Percentiles rank a stretch among this genome's conserved stretches.
These are phyloP conservation scores for Tubosaeta sp. DNA, from an alignment of 768 basidiomycete genomes.

Conservation along the genomic window DNA sequence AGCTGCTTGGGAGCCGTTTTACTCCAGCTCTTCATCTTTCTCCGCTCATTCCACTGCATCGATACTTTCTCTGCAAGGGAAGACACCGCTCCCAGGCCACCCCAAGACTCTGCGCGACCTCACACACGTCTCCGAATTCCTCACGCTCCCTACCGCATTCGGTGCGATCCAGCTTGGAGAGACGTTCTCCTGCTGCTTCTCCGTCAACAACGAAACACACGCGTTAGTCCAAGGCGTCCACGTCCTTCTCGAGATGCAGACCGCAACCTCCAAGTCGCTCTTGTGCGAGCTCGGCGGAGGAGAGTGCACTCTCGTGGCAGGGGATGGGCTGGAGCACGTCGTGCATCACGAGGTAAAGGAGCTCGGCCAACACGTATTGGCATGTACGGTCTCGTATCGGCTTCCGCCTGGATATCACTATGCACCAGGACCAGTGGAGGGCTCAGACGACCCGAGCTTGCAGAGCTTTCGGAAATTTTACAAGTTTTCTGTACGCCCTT, in stretches of 20 bases:
- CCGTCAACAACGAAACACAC: slow-evolving; percentile 75
- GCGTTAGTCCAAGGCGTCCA: slow-evolving; percentile 58
- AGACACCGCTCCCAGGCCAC: slow-evolving; percentile 62
- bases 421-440: slow-evolving; percentile 44
- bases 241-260: slow-evolving; percentile 84
- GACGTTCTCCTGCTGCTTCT: slow-evolving; percentile 78
- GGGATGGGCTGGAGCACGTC: slow-evolving; percentile 61
- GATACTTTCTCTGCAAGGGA: slow-evolving; percentile 72
- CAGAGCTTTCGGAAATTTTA: slow-evolving; percentile 86
- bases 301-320: slow-evolving; percentile 44
- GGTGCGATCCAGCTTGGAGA: slow-evolving; percentile 88
- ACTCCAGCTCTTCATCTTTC: slow-evolving; percentile 77
- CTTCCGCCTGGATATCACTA: slow-evolving; percentile 56
- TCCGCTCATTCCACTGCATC: slow-evolving; percentile 79
- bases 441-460: slow-evolving; percentile 48
- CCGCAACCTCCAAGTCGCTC: slow-evolving; percentile 58
- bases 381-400: slow-evolving; percentile 81
- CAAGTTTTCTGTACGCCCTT: slow-evolving; percentile 73
- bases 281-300: slow-evolving; percentile 62
- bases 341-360: slow-evolving; percentile 92
- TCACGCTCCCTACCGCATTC: slow-evolving; percentile 79
- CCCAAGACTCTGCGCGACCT: slow-evolving; percentile 84
- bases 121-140: slow-evolving; percentile 70
- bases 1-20: slow-evolving; percentile 82
- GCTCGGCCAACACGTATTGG: slow-evolving; percentile 85